Conservation (phyloP, 495 filamentous ascomycete genomes). For the Coniosporium apollinis region DNA sequence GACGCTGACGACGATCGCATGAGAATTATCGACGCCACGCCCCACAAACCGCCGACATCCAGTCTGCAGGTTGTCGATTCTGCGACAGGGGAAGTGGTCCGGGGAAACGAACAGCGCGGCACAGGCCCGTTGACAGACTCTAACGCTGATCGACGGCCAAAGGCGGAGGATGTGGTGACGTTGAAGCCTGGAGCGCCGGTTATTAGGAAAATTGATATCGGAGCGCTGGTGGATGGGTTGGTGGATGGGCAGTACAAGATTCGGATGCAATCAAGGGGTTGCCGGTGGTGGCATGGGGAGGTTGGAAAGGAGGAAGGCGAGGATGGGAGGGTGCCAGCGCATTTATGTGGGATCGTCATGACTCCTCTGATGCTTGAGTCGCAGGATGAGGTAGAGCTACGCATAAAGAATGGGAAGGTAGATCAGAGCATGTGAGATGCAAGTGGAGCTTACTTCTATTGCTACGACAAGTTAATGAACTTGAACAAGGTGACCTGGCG, state of each 20-base stretch:
- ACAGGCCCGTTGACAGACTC: background rate
- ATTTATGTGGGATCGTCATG: slow-evolving; percentile 1
- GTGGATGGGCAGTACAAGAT: slow-evolving; percentile 2
- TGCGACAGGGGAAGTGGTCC: slow-evolving; percentile 1
- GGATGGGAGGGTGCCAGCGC: slow-evolving; percentile 2
- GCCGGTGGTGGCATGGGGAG: slow-evolving; percentile 2
- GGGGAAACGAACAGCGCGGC: background rate
- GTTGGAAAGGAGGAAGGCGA: slow-evolving; percentile 3
- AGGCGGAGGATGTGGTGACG: slow-evolving; percentile 1
- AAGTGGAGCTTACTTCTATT: too few relatives aligned
- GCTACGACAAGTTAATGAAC: too few relatives aligned
- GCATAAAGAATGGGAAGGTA: slow-evolving; percentile 1
- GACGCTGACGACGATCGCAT: slow-evolving; percentile 1
- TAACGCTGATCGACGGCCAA: slow-evolving; percentile 2
- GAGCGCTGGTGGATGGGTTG: slow-evolving; percentile 1
- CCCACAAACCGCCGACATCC: background rate
- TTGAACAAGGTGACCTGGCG: too few relatives aligned
- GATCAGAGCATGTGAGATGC: slow-evolving; percentile 3
- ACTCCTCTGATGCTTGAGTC: slow-evolving; percentile 1
- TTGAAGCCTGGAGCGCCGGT: background rate
- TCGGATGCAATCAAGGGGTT: background rate
- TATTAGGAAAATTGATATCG: slow-evolving; percentile 1
- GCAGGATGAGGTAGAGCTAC: slow-evolving; percentile 1
- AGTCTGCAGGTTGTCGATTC: slow-evolving; percentile 2
- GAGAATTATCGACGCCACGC: slow-evolving; percentile 1